These are phyloP conservation scores for Eucommia ulmoides DNA, from an alignment of 257 asterid species.

Conservation along the genomic window DNA sequence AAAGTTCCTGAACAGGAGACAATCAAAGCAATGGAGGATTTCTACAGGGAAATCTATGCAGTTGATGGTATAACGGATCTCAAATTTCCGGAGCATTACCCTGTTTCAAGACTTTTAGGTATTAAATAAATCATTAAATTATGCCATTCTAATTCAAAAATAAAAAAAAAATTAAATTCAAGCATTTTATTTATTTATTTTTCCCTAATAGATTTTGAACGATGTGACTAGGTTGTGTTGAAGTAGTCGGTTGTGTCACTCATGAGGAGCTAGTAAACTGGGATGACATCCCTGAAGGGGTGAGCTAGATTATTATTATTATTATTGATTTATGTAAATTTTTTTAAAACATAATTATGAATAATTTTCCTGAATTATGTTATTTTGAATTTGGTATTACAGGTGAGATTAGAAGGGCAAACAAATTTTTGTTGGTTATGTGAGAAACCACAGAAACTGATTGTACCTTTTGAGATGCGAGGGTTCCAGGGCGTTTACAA, in stretches of 20 bases:
- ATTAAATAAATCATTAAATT: background rate
- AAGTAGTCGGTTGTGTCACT: constrained; percentile 75
- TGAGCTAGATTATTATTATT: constrained; percentile 8
- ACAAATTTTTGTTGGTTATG: constrained; percentile 91
- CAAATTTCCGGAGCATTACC: constrained; percentile 89
- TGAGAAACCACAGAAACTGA: constrained; percentile 82
- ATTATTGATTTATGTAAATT: background rate
- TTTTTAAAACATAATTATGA: background rate
- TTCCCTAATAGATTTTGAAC: no score
- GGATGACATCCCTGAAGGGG: constrained; percentile 76
- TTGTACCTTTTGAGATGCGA: constrained; percentile 91
- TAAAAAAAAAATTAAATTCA: no score
- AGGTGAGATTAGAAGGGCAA: constrained; percentile 84
- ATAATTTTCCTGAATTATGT: constrained; percentile 5
- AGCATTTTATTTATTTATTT: no score
- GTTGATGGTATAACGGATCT: constrained; percentile 67
- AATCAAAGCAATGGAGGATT: constrained; percentile 90
- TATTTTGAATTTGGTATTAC: constrained; percentile 13
- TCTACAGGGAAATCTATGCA: constrained; percentile 84
- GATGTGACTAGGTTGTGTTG: constrained; percentile 92
- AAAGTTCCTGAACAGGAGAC: constrained; percentile 85
- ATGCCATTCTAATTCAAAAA: background rate
- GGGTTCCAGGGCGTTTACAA: constrained; percentile 91
- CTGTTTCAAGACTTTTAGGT: constrained; percentile 88
- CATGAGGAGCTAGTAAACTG: constrained; percentile 66